Percentiles rank a stretch among this genome's conserved stretches.
phyloP scores from a whole-genome alignment of 148 eudicot species.

The Chenopodium suecicum region DNA sequence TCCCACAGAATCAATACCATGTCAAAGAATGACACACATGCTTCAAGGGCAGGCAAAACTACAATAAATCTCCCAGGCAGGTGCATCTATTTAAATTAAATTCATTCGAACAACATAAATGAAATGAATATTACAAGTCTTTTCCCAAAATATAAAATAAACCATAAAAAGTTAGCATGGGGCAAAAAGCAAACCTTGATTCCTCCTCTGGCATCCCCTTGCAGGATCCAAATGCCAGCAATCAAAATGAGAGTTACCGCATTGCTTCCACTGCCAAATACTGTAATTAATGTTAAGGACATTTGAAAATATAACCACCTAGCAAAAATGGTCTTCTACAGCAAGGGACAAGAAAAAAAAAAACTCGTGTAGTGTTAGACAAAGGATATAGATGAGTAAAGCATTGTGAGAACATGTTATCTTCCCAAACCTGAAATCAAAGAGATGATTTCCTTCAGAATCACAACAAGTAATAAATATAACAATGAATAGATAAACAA shows the following conservation, averaged over 20 bases:
- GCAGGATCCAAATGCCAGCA: constrained; percentile 31
- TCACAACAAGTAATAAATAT: not conserved
- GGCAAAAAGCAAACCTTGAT: constrained; percentile 35
- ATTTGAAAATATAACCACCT: not conserved
- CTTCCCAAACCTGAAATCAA: constrained; percentile 65
- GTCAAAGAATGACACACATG: constrained; percentile 41
- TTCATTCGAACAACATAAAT: constrained; percentile 1
- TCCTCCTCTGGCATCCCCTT: constrained; percentile 25
- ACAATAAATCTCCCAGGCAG: constrained; percentile 40
- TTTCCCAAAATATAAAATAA: not conserved
- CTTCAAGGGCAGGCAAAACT: constrained; percentile 47
- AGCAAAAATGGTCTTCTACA: not conserved
- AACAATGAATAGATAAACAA: not conserved
- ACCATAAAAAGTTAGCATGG: not conserved
- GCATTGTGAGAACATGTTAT: constrained; percentile 56
- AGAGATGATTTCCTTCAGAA: not conserved
- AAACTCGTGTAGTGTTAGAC: not conserved
- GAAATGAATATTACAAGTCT: not conserved
- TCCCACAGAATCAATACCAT: constrained; percentile 36
- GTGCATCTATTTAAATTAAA: constrained; percentile 28
- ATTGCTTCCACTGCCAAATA: constrained; percentile 61
- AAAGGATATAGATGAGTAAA: constrained; percentile 75
- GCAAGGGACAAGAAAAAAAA: not conserved
- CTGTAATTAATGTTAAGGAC: constrained; percentile 40
- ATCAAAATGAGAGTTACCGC: constrained; percentile 42